These are phyloP conservation scores for Debaryomyces robertsiae DNA, from an alignment of 1,139 yeast genomes.

Conservation along the genomic window DNA sequence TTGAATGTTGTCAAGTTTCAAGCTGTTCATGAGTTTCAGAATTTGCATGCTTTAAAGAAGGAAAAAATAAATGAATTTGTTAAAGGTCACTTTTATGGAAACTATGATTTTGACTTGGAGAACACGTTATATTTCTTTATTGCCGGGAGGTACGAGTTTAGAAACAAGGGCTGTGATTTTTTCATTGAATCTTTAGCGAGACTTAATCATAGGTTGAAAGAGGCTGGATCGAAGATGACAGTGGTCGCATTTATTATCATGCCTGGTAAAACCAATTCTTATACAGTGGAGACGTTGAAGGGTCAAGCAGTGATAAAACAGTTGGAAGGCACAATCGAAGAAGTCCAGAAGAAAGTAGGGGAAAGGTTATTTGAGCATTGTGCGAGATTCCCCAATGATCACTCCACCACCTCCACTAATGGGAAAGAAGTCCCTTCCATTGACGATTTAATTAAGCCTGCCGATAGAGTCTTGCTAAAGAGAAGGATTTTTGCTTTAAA, in stretches of 20 bases:
- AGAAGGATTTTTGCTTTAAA: constrained; percentile 93
- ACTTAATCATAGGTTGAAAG: constrained; percentile 83
- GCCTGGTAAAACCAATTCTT: constrained; percentile 95
- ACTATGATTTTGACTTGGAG: constrained; percentile 91
- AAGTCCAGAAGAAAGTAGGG: constrained; percentile 86
- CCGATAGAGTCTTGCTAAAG: constrained; percentile 87
- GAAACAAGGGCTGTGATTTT: constrained; percentile 96
- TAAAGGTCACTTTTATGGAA: constrained; percentile 96
- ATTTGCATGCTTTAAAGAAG: constrained; percentile 88
- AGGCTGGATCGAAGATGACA: constrained; percentile 80
- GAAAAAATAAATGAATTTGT: constrained; percentile 92
- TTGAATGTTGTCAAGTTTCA: constrained; percentile 93
- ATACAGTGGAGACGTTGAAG: constrained; percentile 92
- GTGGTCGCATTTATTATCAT: constrained; percentile 97
- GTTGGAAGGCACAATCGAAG: constrained; percentile 84
- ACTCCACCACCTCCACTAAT: constrained; percentile 58
- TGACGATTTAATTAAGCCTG: constrained; percentile 82
- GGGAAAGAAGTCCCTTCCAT: constrained; percentile 57
- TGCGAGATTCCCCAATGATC: constrained; percentile 69
- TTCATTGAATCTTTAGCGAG: constrained; percentile 92
- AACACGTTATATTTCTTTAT: constrained; percentile 93
- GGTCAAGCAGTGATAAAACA: constrained; percentile 97
- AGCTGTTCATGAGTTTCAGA: constrained; percentile 97
- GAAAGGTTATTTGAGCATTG: constrained; percentile 89
- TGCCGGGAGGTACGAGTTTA: constrained; percentile 95